phyloP scores from a whole-genome alignment of 1,284 basidiomycete species.

The Schizopora paradoxa region DNA sequence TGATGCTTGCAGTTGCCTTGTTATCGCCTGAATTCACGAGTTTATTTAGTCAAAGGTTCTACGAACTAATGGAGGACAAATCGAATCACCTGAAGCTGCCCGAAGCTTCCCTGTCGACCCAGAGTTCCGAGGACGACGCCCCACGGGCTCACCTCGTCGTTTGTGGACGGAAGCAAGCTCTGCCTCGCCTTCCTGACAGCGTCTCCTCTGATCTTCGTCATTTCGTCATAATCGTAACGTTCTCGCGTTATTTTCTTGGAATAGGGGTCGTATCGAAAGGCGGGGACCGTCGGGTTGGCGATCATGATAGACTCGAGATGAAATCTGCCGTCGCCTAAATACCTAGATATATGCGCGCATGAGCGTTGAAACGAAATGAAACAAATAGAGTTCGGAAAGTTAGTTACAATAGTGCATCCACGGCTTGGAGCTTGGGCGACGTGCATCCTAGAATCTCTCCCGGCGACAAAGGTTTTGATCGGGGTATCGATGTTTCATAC shows the following conservation, averaged over 20 bases:
- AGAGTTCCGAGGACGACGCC: constrained; percentile 95
- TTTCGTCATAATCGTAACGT: constrained; percentile 85
- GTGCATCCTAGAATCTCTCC: constrained; percentile 98
- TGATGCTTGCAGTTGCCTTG: constrained; percentile 54
- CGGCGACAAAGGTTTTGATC: constrained; percentile 90
- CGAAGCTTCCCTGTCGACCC: constrained; percentile 90
- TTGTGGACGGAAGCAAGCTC: constrained; percentile 40
- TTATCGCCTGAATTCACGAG: constrained; percentile 57
- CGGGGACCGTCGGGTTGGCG: constrained; percentile 92
- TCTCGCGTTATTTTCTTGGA: constrained; percentile 96
- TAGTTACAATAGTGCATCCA: constrained; percentile 83
- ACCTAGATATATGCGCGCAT: too few relatives aligned
- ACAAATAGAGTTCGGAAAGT: constrained; percentile 7
- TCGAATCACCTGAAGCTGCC: constrained; percentile 67
- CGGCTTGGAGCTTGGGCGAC: constrained; percentile 74
- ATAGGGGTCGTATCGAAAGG: constrained; percentile 98
- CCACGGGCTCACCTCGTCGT: constrained; percentile 50
- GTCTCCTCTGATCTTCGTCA: constrained; percentile 72
- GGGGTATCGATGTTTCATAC: constrained; percentile 82
- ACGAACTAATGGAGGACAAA: constrained; percentile 2
- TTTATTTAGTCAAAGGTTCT: constrained; percentile 1
- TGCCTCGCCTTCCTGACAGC: constrained; percentile 73
- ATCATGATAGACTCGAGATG: constrained; percentile 99
- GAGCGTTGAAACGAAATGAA: constrained; percentile 13
- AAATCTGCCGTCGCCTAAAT: constrained; percentile 97